Base-by-base conservation (phyloP, 2,329 filamentous ascomycete genomes). In the Hypoxylon sp. region DNA sequence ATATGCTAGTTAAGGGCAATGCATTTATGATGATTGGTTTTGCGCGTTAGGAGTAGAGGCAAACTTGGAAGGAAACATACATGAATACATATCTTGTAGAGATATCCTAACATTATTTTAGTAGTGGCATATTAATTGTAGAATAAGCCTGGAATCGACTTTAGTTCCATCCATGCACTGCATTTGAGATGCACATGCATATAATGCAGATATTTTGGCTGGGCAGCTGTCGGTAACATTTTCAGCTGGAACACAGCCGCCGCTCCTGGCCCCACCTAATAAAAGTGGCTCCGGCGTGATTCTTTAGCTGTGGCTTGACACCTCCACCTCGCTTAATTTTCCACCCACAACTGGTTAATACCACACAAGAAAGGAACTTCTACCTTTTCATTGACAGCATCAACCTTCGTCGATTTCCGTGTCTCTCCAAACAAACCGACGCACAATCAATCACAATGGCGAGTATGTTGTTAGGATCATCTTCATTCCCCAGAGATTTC, bases 381-480 rank as follows among this genome's bases (percentile, higher is more conserved):
- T 40, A 54, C 66, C 63, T 71, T 74, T 74, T 66, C 66, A 65
- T 56, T 64, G 68, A 71, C 69, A 67, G 56, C 71, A 72, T 68
- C 66, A 70, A 71, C 48, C 57, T 58, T 68, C 54, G 68, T 68
- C 68, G 61, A 70, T 68, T 69, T 71, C 63, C 65, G 63, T 64
- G 69, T 66, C 74, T 79, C 53, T 56, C 63, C 68, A 64, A 72
- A 70, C 69, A 72, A 57, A 69, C 57, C 71, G 74, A 64, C 71
- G 61, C 63, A 72, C 69, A 71, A 55, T 67, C 72, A 70, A 79
- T 87, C 88, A 85, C 86, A 85, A 91, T 91, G 89, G 89, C 89
- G 86, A 91, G 89, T 91, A 89, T 73, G 89, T 90, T 48, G 46
- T 67, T 56, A 3, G 2, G 2, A 10, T 37, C 13, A 44, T n/a